phyloP scores from a whole-genome alignment of 345 rosid species.

The Microcos paniculata region DNA sequence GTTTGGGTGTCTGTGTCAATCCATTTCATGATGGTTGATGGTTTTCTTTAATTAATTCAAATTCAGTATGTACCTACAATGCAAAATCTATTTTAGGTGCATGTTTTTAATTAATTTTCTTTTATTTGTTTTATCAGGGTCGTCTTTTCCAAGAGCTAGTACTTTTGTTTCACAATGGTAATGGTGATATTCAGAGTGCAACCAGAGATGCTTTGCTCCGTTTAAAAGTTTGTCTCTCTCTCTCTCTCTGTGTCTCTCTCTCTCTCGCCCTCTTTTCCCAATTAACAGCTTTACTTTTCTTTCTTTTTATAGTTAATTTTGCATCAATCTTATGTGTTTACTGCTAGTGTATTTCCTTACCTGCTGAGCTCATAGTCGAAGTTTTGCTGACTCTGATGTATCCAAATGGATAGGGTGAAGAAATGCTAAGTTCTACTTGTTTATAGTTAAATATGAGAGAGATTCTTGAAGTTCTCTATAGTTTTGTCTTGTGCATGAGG shows the following conservation, averaged over 20 bases:
- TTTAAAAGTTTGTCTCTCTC: constrained; percentile 55
- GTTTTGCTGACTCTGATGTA: not conserved
- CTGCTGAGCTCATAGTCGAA: not conserved
- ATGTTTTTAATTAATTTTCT: not conserved
- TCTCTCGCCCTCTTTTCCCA: constrained; percentile 3
- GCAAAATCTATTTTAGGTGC: not conserved
- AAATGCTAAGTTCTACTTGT: not conserved
- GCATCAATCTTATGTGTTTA: not conserved
- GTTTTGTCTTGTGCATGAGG: not conserved
- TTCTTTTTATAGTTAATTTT: not conserved
- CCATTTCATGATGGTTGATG: not conserved
- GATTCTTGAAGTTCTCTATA: not conserved
- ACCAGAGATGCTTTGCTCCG: constrained; percentile 72
- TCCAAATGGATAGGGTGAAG: not conserved
- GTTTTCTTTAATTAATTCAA: not conserved
- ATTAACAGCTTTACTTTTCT: not conserved
- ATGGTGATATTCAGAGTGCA: constrained; percentile 63
- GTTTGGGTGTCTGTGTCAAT: not conserved
- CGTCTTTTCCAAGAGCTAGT: constrained; percentile 60
- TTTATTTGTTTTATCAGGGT: constrained; percentile 49
- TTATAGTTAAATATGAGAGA: not conserved
- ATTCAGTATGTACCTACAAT: not conserved
- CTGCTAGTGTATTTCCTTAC: not conserved
- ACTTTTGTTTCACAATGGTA: constrained; percentile 45
- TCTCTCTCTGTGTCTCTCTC: constrained; percentile 6